A percentile compares a stretch with the other conserved stretches of the same genome.
These are phyloP conservation scores for Globisporangium paddicum DNA, from an alignment of 352 stramenopile species.

Conservation along the genomic window DNA sequence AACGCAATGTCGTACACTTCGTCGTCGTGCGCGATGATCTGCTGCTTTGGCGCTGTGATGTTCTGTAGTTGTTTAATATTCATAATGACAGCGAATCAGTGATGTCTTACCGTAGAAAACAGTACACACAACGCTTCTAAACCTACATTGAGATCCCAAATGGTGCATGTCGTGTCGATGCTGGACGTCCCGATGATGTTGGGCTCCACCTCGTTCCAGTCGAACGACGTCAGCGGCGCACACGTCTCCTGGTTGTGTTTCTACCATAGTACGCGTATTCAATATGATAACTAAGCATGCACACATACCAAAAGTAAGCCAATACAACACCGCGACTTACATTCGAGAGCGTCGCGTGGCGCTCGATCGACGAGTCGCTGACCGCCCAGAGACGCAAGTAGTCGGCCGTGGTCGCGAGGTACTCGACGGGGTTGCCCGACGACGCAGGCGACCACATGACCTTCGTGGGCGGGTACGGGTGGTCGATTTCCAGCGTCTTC, in stretches of 20 bases:
- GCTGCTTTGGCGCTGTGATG: constrained; percentile 70
- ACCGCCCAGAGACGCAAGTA: constrained; percentile 82
- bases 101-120: too few relatives aligned
- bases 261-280: constrained; percentile 7
- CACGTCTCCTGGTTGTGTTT: constrained; percentile 90
- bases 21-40: constrained; percentile 98
- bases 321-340: constrained; percentile 18
- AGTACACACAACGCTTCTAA: too few relatives aligned
- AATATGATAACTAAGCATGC: neutral
- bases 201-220: constrained; percentile 97
- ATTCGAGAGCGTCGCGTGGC: constrained; percentile 68
- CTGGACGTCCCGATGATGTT: constrained; percentile 95
- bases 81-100: too few relatives aligned
- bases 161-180: constrained; percentile 98
- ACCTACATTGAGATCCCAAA: constrained; percentile 96
- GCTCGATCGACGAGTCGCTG: constrained; percentile 66
- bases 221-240: constrained; percentile 96
- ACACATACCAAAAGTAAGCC: neutral
- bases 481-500: constrained; percentile 68
- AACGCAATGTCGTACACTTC: constrained; percentile 99
- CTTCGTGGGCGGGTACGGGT: constrained; percentile 84
- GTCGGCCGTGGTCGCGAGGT: constrained; percentile 79
- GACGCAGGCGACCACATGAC: constrained; percentile 82
- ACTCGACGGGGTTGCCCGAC: constrained; percentile 43
- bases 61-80: constrained; percentile 29